Percentiles rank a stretch among this genome's conserved stretches.
Evolutionary conservation across 176 grass and related monocot genomes (phyloP).

Genomic region (Musa acuminata): DNA sequence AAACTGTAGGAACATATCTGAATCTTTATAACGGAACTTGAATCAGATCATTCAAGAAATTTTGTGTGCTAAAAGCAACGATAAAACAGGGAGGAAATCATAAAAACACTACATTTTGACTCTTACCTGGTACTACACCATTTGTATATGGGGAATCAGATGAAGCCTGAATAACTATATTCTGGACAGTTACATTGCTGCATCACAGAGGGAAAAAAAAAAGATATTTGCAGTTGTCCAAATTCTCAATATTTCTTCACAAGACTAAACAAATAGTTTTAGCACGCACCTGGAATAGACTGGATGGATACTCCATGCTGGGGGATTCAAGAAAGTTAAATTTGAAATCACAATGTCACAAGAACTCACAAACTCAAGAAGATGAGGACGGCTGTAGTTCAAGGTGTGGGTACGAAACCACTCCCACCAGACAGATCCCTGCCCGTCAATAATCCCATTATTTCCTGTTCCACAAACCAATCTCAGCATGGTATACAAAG

Average conservation of each 20-base stretch:
- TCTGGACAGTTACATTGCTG: constrained; percentile 66
- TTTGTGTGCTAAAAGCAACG: no score
- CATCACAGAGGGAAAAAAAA: constrained; percentile 17
- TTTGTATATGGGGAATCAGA: constrained; percentile 55
- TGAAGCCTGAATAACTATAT: constrained; percentile 53
- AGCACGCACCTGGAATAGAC: constrained; percentile 55
- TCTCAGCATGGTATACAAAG: background rate
- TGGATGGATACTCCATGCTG: constrained; percentile 92
- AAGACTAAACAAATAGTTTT: background rate
- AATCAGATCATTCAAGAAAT: no score
- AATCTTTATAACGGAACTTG: no score
- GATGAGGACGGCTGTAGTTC: constrained; percentile 81
- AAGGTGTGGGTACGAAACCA: constrained; percentile 52
- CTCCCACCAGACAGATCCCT: constrained; percentile 83
- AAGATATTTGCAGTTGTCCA: background rate
- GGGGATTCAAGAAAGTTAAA: constrained; percentile 75
- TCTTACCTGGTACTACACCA: constrained; percentile 78
- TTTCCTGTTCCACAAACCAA: constrained; percentile 36
- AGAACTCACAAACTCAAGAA: constrained; percentile 66
- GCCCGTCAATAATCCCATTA: constrained; percentile 69
- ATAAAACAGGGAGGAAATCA: no score
- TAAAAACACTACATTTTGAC: background rate
- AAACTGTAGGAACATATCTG: background rate
- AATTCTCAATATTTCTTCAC: constrained; percentile 7
- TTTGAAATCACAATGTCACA: constrained; percentile 72